Evolutionary conservation across 805 yeast genomes (phyloP), one percentile per base, ranked within the genome.

Genomic region (Komagataella populi): DNA sequence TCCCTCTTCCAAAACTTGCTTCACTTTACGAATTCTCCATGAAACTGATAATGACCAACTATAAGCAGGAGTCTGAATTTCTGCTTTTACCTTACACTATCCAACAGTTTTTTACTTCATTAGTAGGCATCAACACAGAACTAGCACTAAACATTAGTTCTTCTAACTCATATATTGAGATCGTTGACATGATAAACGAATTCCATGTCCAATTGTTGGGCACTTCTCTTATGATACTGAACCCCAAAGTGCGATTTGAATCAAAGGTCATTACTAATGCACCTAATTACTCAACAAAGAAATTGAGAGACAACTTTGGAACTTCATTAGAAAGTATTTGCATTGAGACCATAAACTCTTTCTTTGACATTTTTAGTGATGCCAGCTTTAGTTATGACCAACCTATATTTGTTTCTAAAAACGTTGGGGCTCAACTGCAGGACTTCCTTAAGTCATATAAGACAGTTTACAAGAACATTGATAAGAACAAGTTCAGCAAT

Each of bases 291-390:
- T 10, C 39, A 14, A 14, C 39, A 30, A 30, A 30, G 39, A 30
- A 30, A 8, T 12, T 30, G 39, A 30, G 5, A 30, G 39, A 30
- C n/a, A 39, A n/a, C 12, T 47, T 46, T 20, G 47, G 49, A n/a
- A 47, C n/a, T 17, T 23, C 47, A 12, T 50, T 65, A 20, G 69
- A 68, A 52, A 53, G 52, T 30, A 55, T 60, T 6, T 49, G 80
- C 4, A 64, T 80, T 45, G 91, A 84, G 54, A 68, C 83, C 23
- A 64, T 87, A 20, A 83, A 87, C 59, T 69, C 78, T 2, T 59
- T 89, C 5, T 87, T 80, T 64, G 96, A 88, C 54, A 71, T 89
- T 6, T 93, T 84, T 66, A 85, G 85, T 12, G 98, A 93, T 66
- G 75, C 75, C 44, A 68, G 63, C 4, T 84, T 72, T 58, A 74